Evolutionary conservation across 371 early-diverging fungal species (phyloP), one percentile per base, ranked within the genome.

Genomic region (Lichtheimia hyalospora): DNA sequence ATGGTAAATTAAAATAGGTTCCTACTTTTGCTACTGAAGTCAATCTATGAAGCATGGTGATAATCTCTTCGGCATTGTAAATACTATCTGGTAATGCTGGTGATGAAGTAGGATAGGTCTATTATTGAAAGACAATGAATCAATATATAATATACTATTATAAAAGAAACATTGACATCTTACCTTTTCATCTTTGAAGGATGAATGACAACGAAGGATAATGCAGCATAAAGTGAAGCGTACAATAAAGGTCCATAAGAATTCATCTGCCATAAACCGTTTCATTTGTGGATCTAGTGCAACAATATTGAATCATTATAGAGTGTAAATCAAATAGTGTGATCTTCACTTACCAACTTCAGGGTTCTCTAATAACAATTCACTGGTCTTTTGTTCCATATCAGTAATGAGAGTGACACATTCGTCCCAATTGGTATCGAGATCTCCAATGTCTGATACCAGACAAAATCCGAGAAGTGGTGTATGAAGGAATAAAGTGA

Each of bases 401-500:
- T 70, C 68, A 6, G 75, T 20, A n/a, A 86, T 69, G 42, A 80
- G 69, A 13, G 67, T 63, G 5, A 81, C 76, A 57, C 82, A 84
- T 42, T 79, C 71, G 20, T 75, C 82, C 84, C 92, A 93, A 41
- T 76, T 83, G 4, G 82, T 78, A 20, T 77, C 81, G 50, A 89
- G 67, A 42, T 80, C 74, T 5, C 76, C 79, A 46, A 91, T 82
- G 48, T 85, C 88, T 7, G 89, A 85, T 0, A 93, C 74, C 34
- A 84, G 81, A 49, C 87, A 84, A 54, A 93, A 89, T 0, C 88
- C 94, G 10, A 89, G 77, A 5, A 90, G 54, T 3, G 93, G 91
- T 7, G 91, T 86, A 68, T 95, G 93, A 52, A 98, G 77, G 70
- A 96, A 98, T 51, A 95, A 62, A 1, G 97, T 97, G 61, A 96